Evolutionary conservation across 371 early-diverging fungal genomes (phyloP).

Genomic region (Circinella minor): DNA sequence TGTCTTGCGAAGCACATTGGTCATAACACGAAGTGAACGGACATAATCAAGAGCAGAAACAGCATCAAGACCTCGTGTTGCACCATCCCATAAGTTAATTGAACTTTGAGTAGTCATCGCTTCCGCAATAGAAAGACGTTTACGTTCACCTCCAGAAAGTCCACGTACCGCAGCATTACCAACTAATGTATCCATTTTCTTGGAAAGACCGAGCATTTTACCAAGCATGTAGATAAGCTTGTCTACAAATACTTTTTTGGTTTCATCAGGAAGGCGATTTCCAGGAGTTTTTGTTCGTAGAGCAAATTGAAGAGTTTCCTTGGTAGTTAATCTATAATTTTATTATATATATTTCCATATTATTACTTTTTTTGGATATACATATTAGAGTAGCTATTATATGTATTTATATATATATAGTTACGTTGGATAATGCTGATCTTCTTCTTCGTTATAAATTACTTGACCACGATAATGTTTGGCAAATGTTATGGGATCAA

Average conservation of each 20-base stretch:
- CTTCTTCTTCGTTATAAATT: slow-evolving; percentile 55
- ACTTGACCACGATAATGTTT: slow-evolving; percentile 46
- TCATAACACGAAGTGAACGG: slow-evolving; percentile 53
- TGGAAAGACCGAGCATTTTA: slow-evolving; percentile 56
- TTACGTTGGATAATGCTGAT: slow-evolving; percentile 47
- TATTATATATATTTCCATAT: neutral
- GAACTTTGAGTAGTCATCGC: slow-evolving; percentile 66
- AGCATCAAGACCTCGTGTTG: slow-evolving; percentile 76
- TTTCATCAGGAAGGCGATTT: slow-evolving; percentile 35
- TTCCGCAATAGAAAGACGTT: slow-evolving; percentile 71
- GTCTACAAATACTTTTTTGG: slow-evolving; percentile 18
- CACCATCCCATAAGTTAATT: slow-evolving; percentile 70
- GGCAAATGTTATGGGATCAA: slow-evolving; percentile 38
- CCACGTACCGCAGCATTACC: slow-evolving; percentile 71
- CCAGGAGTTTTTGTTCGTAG: slow-evolving; percentile 50
- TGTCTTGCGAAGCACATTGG: slow-evolving; percentile 54
- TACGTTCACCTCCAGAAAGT: slow-evolving; percentile 72
- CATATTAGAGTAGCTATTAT: neutral
- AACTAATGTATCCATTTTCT: slow-evolving; percentile 64
- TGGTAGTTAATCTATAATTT: slow-evolving; percentile 36
- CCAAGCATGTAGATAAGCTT: slow-evolving; percentile 39
- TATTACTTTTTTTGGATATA: neutral
- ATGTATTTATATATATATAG: neutral
- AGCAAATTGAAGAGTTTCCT: slow-evolving; percentile 55
- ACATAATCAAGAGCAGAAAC: slow-evolving; percentile 73